Evolutionary conservation across 306 rosid genomes (phyloP).

Genomic region (Prunus davidiana): DNA sequence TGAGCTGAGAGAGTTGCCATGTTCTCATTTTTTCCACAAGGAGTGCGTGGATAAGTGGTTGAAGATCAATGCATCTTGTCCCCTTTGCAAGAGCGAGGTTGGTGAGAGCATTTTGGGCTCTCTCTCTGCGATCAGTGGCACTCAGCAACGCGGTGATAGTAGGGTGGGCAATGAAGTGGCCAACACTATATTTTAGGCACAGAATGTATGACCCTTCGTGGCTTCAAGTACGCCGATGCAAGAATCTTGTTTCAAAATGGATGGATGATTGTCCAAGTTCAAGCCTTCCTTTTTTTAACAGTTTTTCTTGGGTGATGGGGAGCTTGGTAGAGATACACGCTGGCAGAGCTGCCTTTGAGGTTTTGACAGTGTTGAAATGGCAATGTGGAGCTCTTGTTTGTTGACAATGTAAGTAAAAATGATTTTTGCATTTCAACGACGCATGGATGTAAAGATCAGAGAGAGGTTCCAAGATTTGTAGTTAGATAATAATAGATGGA

Average conservation of each 20-base stretch:
- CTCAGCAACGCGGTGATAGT: conserved; percentile 44
- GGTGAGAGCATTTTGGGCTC: conserved; percentile 46
- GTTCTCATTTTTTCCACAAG: conserved; percentile 92
- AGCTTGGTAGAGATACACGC: not conserved
- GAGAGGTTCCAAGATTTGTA: conserved; percentile 6
- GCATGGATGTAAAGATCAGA: conserved; percentile 12
- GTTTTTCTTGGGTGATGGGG: not conserved
- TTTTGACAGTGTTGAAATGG: not conserved
- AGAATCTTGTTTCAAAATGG: conserved; percentile 10
- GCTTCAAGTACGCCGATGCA: not conserved
- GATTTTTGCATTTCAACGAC: conserved; percentile 10
- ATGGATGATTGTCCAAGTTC: conserved; percentile 4
- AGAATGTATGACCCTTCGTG: not conserved
- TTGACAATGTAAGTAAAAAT: conserved; percentile 9
- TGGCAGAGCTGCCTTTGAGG: not conserved
- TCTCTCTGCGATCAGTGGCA: conserved; percentile 37
- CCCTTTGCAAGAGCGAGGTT: conserved; percentile 87
- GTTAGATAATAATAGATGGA: conserved; percentile 8
- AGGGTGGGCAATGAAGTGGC: conserved; percentile 31
- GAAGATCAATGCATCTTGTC: conserved; percentile 84
- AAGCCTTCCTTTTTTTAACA: not conserved
- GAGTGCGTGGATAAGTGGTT: conserved; percentile 96
- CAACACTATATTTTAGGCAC: conserved; percentile 9
- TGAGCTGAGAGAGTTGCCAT: conserved; percentile 83
- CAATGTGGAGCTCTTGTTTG: not conserved